Evolutionary conservation across 2,329 filamentous ascomycete species (phyloP), one percentile per base, ranked within the genome.

Genomic region (Botrytis tulipae): DNA sequence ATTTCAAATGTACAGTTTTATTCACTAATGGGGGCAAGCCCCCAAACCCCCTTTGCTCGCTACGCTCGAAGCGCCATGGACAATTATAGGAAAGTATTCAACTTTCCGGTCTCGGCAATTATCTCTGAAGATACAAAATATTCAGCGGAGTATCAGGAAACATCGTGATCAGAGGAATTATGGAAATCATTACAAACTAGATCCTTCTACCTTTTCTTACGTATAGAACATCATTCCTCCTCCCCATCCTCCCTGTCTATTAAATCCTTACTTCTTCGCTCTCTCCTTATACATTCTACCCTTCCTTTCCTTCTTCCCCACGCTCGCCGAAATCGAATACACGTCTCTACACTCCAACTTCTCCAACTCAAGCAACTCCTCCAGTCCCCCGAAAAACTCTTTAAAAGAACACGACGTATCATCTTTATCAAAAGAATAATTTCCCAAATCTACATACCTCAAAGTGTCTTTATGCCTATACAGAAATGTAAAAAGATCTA

Each of bases 121-220:
- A 29, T n/a, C 10, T 57, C 4, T 32, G 14, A 57, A 18, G 14
- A 57, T 18, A 29, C 1, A 29, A 8, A 0, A 57, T 3, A 1
- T 7, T 37, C 12, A n/a, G 35, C 14, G 22, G 35, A 18, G 6
- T 6, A 3, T 40, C 22, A 62, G 6, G 5, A 9, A 57, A 29
- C 2, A 18, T 18, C 1, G 5, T 29, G 3, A 9, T 29, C 29
- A 18, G 14, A 18, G 14, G 3, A 8, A 18, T 18, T 0, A 18
- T 18, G 14, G 18, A 16, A 18, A 29, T 29, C 6, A 29, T 29
- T 14, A 29, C 16, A 1, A 54, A 18, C 0, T 54, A 0, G 12
- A 8, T n/a, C 29, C 1, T 18, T 18, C 25, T 16, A 0, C 5
- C 12, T 16, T 8, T 16, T 29, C 29, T 14, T 57, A 8, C 4